Percentiles rank a stretch among this genome's conserved stretches.
Conservation (phyloP, 139 green algal species). For the Edaphochlamys debaryana region DNA sequence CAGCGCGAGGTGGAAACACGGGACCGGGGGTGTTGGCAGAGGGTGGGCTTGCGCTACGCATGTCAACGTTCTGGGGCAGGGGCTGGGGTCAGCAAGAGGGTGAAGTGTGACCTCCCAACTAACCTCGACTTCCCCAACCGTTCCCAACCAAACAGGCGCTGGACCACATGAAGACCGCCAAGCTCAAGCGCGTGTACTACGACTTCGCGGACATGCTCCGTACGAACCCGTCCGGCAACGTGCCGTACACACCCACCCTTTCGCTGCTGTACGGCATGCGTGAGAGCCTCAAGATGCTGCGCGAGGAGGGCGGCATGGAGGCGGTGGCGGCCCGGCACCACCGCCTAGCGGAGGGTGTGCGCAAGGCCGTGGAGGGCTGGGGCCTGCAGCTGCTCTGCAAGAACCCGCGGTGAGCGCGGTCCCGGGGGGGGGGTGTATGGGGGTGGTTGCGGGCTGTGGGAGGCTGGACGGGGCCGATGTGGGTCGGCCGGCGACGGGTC, state of each 20-base stretch:
- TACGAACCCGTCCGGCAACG: constrained; percentile 77
- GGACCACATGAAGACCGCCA: constrained; percentile 74
- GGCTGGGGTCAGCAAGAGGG: too few relatives aligned
- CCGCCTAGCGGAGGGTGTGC: constrained; percentile 80
- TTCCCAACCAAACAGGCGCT: too few relatives aligned
- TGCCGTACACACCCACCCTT: constrained; percentile 84
- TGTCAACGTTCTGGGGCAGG: too few relatives aligned
- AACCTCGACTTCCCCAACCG: too few relatives aligned
- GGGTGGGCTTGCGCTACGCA: too few relatives aligned
- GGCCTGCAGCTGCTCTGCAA: constrained; percentile 94
- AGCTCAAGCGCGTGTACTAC: constrained; percentile 87
- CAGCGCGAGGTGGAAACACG: too few relatives aligned
- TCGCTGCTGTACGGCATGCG: constrained; percentile 93
- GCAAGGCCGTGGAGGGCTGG: constrained; percentile 90
- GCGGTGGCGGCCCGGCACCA: constrained; percentile 91
- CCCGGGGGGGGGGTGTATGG: too few relatives aligned
- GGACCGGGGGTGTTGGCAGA: too few relatives aligned
- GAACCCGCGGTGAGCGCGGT: constrained; percentile 82
- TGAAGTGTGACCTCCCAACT: too few relatives aligned
- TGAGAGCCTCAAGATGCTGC: constrained; percentile 80
- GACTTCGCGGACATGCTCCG: constrained; percentile 84
- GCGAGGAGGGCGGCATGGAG: constrained; percentile 89
- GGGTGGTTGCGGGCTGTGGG: too few relatives aligned
- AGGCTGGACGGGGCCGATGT: too few relatives aligned
- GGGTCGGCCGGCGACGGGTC: too few relatives aligned